Conservation (phyloP, 768 basidiomycete species). For the Macrolepiota albuminosa region DNA sequence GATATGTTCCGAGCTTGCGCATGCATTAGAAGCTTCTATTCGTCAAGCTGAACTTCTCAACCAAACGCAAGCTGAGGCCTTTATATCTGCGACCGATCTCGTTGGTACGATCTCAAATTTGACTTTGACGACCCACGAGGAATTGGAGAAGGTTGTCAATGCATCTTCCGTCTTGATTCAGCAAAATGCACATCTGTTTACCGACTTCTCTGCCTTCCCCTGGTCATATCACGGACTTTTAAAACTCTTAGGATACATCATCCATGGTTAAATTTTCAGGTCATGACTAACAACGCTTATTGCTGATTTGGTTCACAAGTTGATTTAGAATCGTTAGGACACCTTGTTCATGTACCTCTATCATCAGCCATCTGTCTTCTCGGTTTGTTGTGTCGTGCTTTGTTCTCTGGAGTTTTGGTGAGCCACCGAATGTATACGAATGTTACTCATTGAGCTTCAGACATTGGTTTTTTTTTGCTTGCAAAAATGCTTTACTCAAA, state of each 20-base stretch:
- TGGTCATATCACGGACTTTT: slow-evolving; percentile 2
- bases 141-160: slow-evolving; percentile 43
- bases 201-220: neutral
- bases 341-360: slow-evolving; percentile 23
- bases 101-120: slow-evolving; percentile 31
- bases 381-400: slow-evolving; percentile 26
- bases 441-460: slow-evolving; percentile 5
- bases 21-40: slow-evolving; percentile 25
- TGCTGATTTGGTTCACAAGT: slow-evolving; percentile 17
- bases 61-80: slow-evolving; percentile 30
- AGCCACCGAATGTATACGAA: slow-evolving; percentile 9
- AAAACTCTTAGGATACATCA: slow-evolving; percentile 6
- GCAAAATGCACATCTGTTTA: slow-evolving; percentile 20
- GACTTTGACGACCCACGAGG: slow-evolving; percentile 32
- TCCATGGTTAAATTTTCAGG: slow-evolving; percentile 9
- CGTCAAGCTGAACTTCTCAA: slow-evolving; percentile 9
- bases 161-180: slow-evolving; percentile 31
- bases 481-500: slow-evolving; percentile 1
- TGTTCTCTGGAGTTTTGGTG: slow-evolving; percentile 39
- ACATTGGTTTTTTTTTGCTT: slow-evolving; percentile 9
- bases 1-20: slow-evolving; percentile 18
- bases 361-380: slow-evolving; percentile 21
- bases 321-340: slow-evolving; percentile 23
- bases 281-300: neutral
- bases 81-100: slow-evolving; percentile 31